Conservation (phyloP, 163 green algal genomes). For the Volvox carteri region DNA sequence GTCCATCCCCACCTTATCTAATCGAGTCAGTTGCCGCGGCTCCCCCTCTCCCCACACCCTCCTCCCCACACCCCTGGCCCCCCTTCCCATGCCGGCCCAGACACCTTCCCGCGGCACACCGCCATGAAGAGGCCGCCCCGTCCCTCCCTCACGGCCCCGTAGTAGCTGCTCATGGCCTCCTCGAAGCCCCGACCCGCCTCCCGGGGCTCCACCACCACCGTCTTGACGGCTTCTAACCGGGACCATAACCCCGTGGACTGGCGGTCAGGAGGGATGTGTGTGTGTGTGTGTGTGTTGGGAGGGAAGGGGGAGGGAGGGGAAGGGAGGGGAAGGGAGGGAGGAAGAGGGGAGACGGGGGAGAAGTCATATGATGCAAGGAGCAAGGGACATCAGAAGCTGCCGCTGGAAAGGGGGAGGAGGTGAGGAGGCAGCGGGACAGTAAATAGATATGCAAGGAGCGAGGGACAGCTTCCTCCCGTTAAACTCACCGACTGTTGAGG, state of each 20-base stretch:
- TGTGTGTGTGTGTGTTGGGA: no score
- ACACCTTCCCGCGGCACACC: slow-evolving; percentile 95
- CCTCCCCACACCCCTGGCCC: neutral
- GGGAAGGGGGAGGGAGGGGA: neutral
- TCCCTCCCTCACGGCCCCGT: slow-evolving; percentile 61
- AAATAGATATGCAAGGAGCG: no score
- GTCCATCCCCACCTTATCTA: no score
- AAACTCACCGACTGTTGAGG: no score
- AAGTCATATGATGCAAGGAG: no score
- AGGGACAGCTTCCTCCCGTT: neutral
- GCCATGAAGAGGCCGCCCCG: slow-evolving; percentile 90
- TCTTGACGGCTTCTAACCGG: slow-evolving; percentile 71
- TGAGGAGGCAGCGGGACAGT: no score
- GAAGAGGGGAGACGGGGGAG: neutral
- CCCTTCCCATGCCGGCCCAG: neutral
- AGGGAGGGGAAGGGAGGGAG: neutral
- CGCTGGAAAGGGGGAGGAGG: no score
- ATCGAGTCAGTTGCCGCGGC: no score
- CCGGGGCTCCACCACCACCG: slow-evolving; percentile 73
- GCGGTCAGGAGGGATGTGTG: no score
- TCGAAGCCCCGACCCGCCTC: slow-evolving; percentile 72
- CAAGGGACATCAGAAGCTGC: no score
- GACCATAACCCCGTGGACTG: slow-evolving; percentile 71
- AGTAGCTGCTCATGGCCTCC: slow-evolving; percentile 70
- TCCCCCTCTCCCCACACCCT: neutral